Conservation (phyloP, 257 asterid genomes). For the Petrea volubilis region DNA sequence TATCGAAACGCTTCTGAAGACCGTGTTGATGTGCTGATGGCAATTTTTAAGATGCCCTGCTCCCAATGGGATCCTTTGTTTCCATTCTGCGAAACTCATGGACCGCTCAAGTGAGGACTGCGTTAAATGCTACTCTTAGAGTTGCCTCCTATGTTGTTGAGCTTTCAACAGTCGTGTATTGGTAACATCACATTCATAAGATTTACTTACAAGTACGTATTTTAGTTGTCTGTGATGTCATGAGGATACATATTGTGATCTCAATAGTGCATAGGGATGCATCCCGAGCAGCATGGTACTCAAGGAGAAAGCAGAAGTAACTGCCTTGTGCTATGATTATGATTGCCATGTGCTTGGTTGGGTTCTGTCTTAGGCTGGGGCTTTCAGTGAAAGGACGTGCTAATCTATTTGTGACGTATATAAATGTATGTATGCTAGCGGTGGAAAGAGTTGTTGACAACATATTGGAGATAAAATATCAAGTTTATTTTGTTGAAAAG, state of each 20-base stretch:
- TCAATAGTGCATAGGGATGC: not conserved
- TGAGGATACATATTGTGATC: not conserved
- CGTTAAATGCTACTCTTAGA: not conserved
- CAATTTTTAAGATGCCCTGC: not conserved
- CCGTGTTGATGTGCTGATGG: not conserved
- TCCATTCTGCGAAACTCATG: not conserved
- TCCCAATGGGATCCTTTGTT: not conserved
- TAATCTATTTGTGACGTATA: not conserved
- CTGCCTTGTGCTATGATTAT: not conserved
- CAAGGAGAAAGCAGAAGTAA: not conserved
- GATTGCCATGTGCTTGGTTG: not conserved
- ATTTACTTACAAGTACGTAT: not conserved
- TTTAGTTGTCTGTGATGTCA: not conserved
- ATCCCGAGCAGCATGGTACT: not conserved
- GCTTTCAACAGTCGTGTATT: not conserved
- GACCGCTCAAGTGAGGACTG: not conserved
- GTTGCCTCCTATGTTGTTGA: not conserved
- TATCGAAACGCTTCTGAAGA: not conserved
- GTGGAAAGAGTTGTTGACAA: not conserved
- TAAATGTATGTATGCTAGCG: too few species aligned
- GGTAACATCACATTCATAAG: not conserved
- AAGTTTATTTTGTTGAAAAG: not conserved
- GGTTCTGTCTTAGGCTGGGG: not conserved
- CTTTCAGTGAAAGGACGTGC: constrained; percentile 2
- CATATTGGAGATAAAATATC: constrained; percentile 2